Base-by-base conservation (phyloP, 2,329 filamentous ascomycete species). In the Colletotrichum tanaceti region DNA sequence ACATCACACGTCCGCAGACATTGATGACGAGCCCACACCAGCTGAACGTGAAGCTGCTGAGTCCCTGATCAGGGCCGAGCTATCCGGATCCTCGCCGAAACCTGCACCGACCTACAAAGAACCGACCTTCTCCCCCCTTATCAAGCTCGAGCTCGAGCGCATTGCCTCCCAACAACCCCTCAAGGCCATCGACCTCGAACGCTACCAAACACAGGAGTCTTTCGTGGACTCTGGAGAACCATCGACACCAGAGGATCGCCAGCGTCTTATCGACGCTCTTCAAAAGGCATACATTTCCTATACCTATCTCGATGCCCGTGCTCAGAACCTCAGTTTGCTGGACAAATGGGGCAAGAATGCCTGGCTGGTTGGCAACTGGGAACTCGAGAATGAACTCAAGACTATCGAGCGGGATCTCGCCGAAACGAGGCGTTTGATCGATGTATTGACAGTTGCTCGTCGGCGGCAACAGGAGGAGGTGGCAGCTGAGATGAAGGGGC, bases 281-380 rank as follows among this genome's bases (percentile, higher is more conserved):
- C 83, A 87, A 16, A 81, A 77, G 53, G 82, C 86, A 58, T 84
- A 85, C 79, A 78, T 85, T 0, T 79, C 83, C 57, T 82, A 80
- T 49, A 76, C 82, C n/a, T 87, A 89, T 78, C 82, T 90, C 14
- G 72, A 77, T 14, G 75, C 79, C n/a, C 85, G 88, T 4, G 77
- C 82, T 43, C 74, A 83, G 39, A 85, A 88, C 79, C 87, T 97
- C 20, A 82, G 84, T 1, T 85, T 97, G n/a, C 87, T 97, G 22
- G 92, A 96, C 74, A 85, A 85, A 58, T 90, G 90, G 79, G 96
- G 95, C 73, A 93, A 93, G 81, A 97, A 97, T 78, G 91, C 93
- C 11, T 98, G 96, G 95, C 84, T 99, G 63, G 86, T 97, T 10
- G 89, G 89, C 6, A 99, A 99, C 79, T 88, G 90, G 73, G 89